Evolutionary conservation across 78 protist species (phyloP).

Genomic region (Guillardia theta): DNA sequence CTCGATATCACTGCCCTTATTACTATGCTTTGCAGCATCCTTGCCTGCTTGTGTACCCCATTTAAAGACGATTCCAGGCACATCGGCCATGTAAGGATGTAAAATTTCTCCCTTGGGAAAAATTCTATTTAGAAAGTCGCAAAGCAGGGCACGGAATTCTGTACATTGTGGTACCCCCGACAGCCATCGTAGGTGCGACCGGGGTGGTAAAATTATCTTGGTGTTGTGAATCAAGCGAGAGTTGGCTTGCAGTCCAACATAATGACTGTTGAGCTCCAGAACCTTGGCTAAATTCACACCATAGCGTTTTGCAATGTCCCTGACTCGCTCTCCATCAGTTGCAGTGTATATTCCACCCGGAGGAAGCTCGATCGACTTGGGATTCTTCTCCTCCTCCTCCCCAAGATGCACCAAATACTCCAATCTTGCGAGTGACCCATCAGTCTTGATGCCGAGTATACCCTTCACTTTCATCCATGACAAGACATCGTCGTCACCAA

Average conservation of each 20-base stretch:
- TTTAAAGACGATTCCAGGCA: too few species aligned
- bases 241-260: neutral
- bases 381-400: neutral
- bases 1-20: too few species aligned
- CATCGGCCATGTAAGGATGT: too few species aligned
- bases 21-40: too few species aligned
- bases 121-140: too few species aligned
- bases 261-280: neutral
- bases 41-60: too few species aligned
- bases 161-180: neutral
- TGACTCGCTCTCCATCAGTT: neutral
- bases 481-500: neutral
- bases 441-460: neutral
- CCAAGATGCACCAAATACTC: neutral
- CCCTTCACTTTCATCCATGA: neutral
- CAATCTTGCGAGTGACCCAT: neutral
- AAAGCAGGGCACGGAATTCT: too few species aligned
- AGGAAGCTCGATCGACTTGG: neutral
- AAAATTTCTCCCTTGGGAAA: too few species aligned
- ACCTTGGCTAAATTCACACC: neutral
- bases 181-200: neutral
- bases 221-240: neutral
- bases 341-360: neutral
- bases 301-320: neutral
- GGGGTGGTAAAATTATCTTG: neutral